Conservation (phyloP, 225 moss, liverwort and hornwort species). For the Pleurozium schreberi region DNA sequence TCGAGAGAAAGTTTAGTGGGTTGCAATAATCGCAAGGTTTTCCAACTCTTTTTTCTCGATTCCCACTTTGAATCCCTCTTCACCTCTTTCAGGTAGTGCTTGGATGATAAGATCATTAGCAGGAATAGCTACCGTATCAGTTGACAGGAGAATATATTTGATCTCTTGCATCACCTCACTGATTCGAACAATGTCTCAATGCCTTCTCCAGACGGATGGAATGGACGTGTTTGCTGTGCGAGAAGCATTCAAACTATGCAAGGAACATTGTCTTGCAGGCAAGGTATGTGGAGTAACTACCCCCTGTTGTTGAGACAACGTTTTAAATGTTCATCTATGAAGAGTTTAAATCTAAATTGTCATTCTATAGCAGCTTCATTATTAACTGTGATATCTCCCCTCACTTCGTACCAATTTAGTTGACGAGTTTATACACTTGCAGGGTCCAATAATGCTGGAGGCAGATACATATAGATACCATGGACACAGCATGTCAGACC, state of each 20-base stretch:
- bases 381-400: not conserved
- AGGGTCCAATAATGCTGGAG: conserved; percentile 95
- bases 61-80: not conserved
- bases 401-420: not conserved
- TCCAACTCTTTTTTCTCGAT: not conserved
- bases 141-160: not conserved
- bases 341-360: not conserved
- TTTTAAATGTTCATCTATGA: not conserved
- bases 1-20: not conserved
- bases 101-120: not conserved
- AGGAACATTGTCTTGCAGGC: conserved; percentile 79
- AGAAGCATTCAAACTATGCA: conserved; percentile 63
- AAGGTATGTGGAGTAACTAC: conserved; percentile 44
- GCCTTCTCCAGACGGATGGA: conserved; percentile 58
- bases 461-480: conserved; percentile 95
- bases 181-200: not conserved
- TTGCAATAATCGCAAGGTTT: not conserved
- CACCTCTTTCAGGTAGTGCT: not conserved
- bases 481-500: conserved; percentile 99
- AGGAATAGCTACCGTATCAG: not conserved
- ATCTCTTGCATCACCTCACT: not conserved
- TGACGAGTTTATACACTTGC: not conserved
- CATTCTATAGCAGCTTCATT: not conserved
- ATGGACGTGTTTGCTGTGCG: conserved; percentile 90
- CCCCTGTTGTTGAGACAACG: not conserved